phyloP scores from a whole-genome alignment of 2,329 filamentous ascomycete species.

The Ophiocordyceps camponoti-saundersi region DNA sequence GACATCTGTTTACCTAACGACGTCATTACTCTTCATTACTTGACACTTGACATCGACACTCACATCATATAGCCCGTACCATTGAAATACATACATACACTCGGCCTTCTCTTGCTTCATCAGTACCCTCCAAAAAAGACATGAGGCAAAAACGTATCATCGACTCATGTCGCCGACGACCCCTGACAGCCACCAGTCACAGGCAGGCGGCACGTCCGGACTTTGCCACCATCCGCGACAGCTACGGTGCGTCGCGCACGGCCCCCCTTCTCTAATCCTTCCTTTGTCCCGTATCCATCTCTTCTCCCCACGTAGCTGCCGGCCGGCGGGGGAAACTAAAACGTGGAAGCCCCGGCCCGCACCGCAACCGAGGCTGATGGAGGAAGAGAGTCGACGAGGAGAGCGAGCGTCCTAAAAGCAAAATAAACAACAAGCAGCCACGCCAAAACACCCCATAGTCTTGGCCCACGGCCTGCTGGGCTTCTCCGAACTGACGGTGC shows the following conservation, averaged over 20 bases:
- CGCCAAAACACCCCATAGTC: constrained; percentile 44
- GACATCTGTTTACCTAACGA: no score
- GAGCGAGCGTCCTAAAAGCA: not conserved
- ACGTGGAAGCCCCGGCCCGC: not conserved
- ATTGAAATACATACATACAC: no score
- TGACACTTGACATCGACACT: no score
- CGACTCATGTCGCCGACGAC: not conserved
- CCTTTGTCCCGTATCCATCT: no score
- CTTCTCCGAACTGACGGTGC: constrained; percentile 39
- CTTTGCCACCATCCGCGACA: not conserved
- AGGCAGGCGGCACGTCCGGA: not conserved
- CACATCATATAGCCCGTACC: no score
- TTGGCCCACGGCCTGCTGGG: constrained; percentile 49
- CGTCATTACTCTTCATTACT: no score
- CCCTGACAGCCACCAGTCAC: no score
- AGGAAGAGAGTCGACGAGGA: no score
- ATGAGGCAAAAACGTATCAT: not conserved
- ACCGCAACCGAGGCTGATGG: not conserved
- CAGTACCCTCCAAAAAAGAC: not conserved
- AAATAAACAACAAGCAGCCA: constrained; percentile 17
- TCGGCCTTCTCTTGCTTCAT: no score
- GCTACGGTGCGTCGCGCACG: not conserved
- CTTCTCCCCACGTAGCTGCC: no score
- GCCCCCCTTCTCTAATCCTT: not conserved
- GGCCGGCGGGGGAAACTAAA: no score